A percentile compares a stretch with the other conserved stretches of the same genome.
Conservation (phyloP, 2,329 filamentous ascomycete species). For the Dothidotthia symphoricarpi region DNA sequence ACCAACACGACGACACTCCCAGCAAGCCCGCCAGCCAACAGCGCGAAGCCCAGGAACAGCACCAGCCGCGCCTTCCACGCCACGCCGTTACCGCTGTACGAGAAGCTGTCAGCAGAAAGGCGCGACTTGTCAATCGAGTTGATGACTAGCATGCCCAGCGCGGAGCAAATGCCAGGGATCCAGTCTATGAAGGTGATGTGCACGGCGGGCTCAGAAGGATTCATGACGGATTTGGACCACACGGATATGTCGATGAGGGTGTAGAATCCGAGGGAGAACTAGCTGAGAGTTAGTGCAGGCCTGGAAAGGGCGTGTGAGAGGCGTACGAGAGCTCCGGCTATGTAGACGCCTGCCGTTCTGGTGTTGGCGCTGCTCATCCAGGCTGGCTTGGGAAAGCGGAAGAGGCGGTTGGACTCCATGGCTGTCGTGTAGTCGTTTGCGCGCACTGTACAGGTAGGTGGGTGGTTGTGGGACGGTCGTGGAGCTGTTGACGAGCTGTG, state of each 20-base stretch:
- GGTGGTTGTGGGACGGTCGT: background rate
- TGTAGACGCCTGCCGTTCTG: conserved; percentile 64
- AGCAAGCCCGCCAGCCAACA: conserved; percentile 66
- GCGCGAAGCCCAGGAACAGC: conserved; percentile 67
- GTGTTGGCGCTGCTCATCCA: conserved; percentile 66
- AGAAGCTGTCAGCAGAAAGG: conserved; percentile 62
- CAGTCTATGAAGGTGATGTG: conserved; percentile 71
- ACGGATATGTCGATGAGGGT: conserved; percentile 65
- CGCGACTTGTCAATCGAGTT: conserved; percentile 69
- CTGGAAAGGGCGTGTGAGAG: background rate
- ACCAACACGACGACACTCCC: conserved; percentile 67
- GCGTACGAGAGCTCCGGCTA: conserved; percentile 63
- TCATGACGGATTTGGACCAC: conserved; percentile 61
- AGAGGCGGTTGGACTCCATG: conserved; percentile 58
- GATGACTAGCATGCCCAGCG: conserved; percentile 69
- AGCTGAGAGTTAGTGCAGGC: conserved; percentile 2
- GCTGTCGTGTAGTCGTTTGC: conserved; percentile 4
- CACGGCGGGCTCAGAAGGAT: conserved; percentile 55
- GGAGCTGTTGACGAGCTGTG: conserved; percentile 7
- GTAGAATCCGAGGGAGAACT: conserved; percentile 71
- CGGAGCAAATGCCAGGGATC: conserved; percentile 69
- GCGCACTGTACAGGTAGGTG: conserved; percentile 2
- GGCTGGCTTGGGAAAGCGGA: conserved; percentile 65
- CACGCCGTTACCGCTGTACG: conserved; percentile 63
- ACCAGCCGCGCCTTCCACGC: conserved; percentile 70